phyloP scores from a whole-genome alignment of 2,329 filamentous ascomycete genomes.

The Davidsoniella virescens region DNA sequence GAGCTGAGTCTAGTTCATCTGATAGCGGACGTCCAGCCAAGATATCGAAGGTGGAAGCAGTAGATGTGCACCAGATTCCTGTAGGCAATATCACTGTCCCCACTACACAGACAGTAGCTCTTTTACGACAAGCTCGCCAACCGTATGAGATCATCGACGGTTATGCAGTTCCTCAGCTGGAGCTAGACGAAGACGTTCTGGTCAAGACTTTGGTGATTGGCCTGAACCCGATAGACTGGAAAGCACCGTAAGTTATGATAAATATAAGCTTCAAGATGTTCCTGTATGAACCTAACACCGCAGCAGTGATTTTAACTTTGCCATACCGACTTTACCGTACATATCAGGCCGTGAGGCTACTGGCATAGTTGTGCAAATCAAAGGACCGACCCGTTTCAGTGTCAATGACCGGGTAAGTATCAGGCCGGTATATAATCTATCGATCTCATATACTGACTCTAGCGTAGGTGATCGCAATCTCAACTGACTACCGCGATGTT shows the following conservation, averaged over 20 bases:
- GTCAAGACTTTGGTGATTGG: slow-evolving; percentile 50
- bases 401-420: slow-evolving; percentile 34
- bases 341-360: slow-evolving; percentile 55
- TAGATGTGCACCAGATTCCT: not conserved
- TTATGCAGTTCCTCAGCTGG: not conserved
- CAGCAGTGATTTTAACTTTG: slow-evolving; percentile 45
- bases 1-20: not conserved
- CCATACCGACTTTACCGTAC: slow-evolving; percentile 50
- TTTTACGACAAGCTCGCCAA: not conserved
- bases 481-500: slow-evolving; percentile 57
- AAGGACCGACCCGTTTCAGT: slow-evolving; percentile 26
- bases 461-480: slow-evolving; percentile 41
- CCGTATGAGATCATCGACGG: slow-evolving; percentile 2
- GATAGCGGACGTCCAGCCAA: not conserved
- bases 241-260: slow-evolving; percentile 41
- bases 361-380: slow-evolving; percentile 39
- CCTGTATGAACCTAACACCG: no score
- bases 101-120: not conserved
- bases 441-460: not conserved
- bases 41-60: not conserved
- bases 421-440: not conserved
- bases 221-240: slow-evolving; percentile 64
- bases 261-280: not conserved
- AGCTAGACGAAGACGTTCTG: slow-evolving; percentile 33
- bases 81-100: slow-evolving; percentile 1